phyloP scores from a whole-genome alignment of 306 rosid genomes.

The Crataegus laevigata region DNA sequence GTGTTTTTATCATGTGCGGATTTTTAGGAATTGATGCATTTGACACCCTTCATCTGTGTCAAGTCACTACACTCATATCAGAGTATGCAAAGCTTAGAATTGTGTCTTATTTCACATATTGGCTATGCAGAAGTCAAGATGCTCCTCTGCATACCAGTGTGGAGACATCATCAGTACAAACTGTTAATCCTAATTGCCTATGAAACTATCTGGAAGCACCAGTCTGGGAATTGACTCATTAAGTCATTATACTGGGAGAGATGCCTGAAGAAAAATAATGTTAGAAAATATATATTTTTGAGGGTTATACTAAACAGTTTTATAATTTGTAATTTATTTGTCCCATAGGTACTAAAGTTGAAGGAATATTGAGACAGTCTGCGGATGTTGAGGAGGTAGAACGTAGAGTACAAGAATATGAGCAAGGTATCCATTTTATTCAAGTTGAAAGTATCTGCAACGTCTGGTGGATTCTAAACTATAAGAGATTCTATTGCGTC shows the following conservation, averaged over 20 bases:
- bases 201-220: not conserved
- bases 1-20: not conserved
- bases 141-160: not conserved
- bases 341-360: constrained; percentile 63
- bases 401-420: constrained; percentile 89
- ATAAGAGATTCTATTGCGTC: not conserved
- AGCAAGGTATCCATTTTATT: constrained; percentile 59
- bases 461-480: not conserved
- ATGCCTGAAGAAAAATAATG: not conserved
- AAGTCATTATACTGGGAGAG: not conserved
- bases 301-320: not conserved
- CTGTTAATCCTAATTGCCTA: not conserved
- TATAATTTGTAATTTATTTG: not conserved
- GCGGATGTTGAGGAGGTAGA: constrained; percentile 99
- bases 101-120: not conserved
- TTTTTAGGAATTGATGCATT: not conserved
- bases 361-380: constrained; percentile 93
- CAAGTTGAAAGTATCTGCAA: constrained; percentile 15
- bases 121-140: not conserved
- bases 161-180: not conserved
- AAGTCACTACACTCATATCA: not conserved
- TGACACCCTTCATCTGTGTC: not conserved
- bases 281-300: not conserved
- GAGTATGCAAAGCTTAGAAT: not conserved
- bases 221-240: not conserved